phyloP scores from a whole-genome alignment of 2,329 filamentous ascomycete species.

The Aspergillus pseudoglaucus region DNA sequence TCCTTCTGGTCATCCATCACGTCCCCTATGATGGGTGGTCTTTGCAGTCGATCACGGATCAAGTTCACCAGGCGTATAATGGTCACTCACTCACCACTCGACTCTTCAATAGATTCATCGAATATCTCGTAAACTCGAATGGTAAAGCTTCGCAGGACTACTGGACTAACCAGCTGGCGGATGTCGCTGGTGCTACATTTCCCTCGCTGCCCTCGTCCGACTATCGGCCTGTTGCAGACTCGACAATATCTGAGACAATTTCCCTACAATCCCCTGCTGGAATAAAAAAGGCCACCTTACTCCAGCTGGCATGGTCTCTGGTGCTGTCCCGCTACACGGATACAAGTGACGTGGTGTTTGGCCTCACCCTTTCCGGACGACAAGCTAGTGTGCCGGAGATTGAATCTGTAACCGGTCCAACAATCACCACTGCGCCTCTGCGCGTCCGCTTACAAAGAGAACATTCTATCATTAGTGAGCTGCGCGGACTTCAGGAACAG shows the following conservation, averaged over 20 bases:
- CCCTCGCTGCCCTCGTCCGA: neutral
- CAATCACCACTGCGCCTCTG: slow-evolving; percentile 25
- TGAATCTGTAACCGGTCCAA: slow-evolving; percentile 33
- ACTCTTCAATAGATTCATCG: neutral
- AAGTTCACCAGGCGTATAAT: neutral
- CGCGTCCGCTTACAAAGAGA: neutral
- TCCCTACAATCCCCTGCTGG: neutral
- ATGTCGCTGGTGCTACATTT: neutral
- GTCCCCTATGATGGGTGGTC: slow-evolving; percentile 4
- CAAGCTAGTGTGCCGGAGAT: slow-evolving; percentile 30
- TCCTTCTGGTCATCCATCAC: neutral
- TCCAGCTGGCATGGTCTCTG: slow-evolving; percentile 33
- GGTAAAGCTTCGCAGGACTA: neutral
- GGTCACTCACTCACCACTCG: neutral
- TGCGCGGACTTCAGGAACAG: neutral
- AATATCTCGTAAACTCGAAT: neutral
- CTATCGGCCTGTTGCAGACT: neutral
- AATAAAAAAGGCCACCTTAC: slow-evolving; percentile 20
- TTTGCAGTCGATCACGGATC: neutral
- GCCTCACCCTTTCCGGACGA: slow-evolving; percentile 33
- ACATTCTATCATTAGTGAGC: neutral
- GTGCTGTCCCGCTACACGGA: slow-evolving; percentile 26
- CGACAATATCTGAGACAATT: neutral
- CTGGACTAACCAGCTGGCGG: neutral
- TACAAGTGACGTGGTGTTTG: slow-evolving; percentile 33